These are phyloP conservation scores for Cladosporium phlei DNA, from an alignment of 2,329 filamentous ascomycete species.

Conservation along the genomic window DNA sequence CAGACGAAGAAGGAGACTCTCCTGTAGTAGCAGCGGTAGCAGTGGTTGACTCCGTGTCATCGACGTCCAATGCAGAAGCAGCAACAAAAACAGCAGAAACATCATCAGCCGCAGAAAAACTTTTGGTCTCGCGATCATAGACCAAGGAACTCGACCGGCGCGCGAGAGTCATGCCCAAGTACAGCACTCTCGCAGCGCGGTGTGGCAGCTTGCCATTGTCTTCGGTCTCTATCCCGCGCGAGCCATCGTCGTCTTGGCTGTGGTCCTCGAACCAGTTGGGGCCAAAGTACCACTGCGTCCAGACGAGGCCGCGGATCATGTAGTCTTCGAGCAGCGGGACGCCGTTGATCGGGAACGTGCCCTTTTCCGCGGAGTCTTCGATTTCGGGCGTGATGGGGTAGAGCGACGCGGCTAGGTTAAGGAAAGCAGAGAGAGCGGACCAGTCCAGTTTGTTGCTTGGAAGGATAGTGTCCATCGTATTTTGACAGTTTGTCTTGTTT, in stretches of 20 bases:
- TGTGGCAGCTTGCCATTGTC: conserved; percentile 51
- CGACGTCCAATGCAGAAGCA: background rate
- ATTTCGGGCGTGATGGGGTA: conserved; percentile 33
- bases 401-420: conserved; percentile 48
- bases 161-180: conserved; percentile 9
- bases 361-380: conserved; percentile 30
- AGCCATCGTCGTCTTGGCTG: conserved; percentile 66
- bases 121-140: conserved; percentile 9
- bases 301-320: conserved; percentile 59
- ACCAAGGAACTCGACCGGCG: background rate
- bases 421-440: conserved; percentile 46
- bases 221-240: conserved; percentile 59
- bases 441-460: conserved; percentile 34
- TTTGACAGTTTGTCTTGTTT: conserved; percentile 25
- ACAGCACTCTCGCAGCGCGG: conserved; percentile 20
- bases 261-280: conserved; percentile 56
- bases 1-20: conserved; percentile 1
- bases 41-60: conserved; percentile 1
- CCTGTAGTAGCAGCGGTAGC: no score
- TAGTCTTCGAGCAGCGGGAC: conserved; percentile 66
- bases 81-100: no score
- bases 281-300: conserved; percentile 56
- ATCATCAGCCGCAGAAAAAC: conserved; percentile 3
- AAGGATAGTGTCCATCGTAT: conserved; percentile 21
- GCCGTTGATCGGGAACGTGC: conserved; percentile 39